phyloP scores from a whole-genome alignment of 2,329 filamentous ascomycete species.

The Monosporascus sp. region DNA sequence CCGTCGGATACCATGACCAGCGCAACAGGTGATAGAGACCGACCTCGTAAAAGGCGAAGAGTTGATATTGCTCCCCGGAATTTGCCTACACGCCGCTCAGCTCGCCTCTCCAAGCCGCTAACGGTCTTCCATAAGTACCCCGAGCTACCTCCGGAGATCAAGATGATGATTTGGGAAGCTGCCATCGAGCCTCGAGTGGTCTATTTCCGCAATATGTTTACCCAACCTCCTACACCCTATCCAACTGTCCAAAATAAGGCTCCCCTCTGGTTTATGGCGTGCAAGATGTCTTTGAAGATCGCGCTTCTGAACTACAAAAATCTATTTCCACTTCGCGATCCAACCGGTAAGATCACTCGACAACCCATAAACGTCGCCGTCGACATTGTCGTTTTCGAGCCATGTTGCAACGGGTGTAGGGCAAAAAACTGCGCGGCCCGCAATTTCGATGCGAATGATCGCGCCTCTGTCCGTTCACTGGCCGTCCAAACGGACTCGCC shows the following conservation, averaged over 20 bases:
- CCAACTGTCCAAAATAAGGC: conserved; percentile 16
- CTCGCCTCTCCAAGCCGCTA: conserved; percentile 23
- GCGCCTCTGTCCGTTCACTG: conserved; percentile 17
- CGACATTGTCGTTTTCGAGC: conserved; percentile 26
- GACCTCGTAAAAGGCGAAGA: background rate
- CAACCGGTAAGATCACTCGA: background rate
- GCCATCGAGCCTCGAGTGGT: conserved; percentile 20
- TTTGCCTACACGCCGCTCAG: conserved; percentile 19
- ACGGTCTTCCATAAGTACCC: conserved; percentile 22
- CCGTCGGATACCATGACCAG: background rate
- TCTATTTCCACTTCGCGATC: conserved; percentile 14
- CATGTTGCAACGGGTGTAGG: conserved; percentile 25
- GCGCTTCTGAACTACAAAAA: conserved; percentile 17
- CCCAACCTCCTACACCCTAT: conserved; percentile 1
- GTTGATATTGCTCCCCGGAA: background rate
- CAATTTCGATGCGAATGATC: conserved; percentile 22
- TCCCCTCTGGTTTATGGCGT: conserved; percentile 23
- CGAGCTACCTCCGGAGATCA: conserved; percentile 21
- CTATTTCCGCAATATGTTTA: conserved; percentile 24
- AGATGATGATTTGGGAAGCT: conserved; percentile 26
- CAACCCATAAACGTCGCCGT: conserved; percentile 18
- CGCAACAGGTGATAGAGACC: background rate
- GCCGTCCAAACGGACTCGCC: conserved; percentile 24
- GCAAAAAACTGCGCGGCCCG: conserved; percentile 21
- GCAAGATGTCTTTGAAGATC: conserved; percentile 13